Conservation (phyloP, 345 rosid genomes). For the Citrus hindsii region DNA sequence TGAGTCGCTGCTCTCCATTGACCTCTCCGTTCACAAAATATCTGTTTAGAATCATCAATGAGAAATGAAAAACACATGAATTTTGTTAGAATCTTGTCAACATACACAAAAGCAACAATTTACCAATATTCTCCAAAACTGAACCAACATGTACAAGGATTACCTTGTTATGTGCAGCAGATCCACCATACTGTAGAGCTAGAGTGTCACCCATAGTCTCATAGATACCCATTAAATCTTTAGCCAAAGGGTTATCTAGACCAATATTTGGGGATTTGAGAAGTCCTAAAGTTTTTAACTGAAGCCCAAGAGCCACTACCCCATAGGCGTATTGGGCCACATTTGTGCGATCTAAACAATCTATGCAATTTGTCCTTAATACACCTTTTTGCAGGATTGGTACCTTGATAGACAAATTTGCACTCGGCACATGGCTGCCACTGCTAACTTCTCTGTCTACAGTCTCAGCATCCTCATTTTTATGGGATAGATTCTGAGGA, state of each 20-base stretch:
- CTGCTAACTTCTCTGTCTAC: constrained; percentile 27
- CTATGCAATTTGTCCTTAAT: constrained; percentile 95
- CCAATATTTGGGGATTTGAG: constrained; percentile 45
- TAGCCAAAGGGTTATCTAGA: constrained; percentile 72
- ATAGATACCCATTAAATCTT: constrained; percentile 69
- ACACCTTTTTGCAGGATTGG: constrained; percentile 76
- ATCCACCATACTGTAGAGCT: constrained; percentile 95
- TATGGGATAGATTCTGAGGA: constrained; percentile 15
- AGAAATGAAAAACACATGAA: neutral
- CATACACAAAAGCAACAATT: neutral
- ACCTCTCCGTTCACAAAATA: constrained; percentile 93
- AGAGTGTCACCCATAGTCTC: constrained; percentile 97
- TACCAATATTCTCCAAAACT: neutral
- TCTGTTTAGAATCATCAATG: constrained; percentile 41
- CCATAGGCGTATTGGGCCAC: constrained; percentile 96
- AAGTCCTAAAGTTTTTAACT: constrained; percentile 63
- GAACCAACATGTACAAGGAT: neutral
- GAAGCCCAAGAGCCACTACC: constrained; percentile 77
- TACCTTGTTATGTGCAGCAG: constrained; percentile 98
- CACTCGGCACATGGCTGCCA: constrained; percentile 19
- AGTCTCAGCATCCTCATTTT: constrained; percentile 28
- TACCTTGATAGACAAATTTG: constrained; percentile 26
- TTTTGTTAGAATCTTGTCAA: neutral
- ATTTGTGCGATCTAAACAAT: constrained; percentile 95
- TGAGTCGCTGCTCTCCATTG: constrained; percentile 98